phyloP scores from a whole-genome alignment of 495 filamentous ascomycete genomes.

The Daldinia caldariorum region DNA sequence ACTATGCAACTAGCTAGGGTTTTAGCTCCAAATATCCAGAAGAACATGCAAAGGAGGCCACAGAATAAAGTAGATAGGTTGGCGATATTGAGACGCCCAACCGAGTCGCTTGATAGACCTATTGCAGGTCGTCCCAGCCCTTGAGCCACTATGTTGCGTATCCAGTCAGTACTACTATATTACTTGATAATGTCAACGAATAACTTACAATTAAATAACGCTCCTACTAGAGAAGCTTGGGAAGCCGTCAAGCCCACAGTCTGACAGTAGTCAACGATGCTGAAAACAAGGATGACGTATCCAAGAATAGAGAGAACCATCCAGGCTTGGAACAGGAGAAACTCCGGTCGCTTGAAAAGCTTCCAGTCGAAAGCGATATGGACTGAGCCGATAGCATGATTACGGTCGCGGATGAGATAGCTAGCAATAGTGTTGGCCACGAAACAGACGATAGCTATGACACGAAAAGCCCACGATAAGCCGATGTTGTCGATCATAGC shows the following conservation, averaged over 20 bases:
- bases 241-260: constrained; percentile 69
- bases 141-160: constrained; percentile 49
- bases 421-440: constrained; percentile 67
- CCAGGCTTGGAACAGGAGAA: constrained; percentile 72
- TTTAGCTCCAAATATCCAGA: constrained; percentile 74
- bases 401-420: constrained; percentile 72
- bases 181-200: no score
- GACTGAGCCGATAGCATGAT: constrained; percentile 69
- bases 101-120: constrained; percentile 71
- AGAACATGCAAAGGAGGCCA: constrained; percentile 68
- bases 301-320: constrained; percentile 76
- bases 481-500: constrained; percentile 68
- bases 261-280: constrained; percentile 73
- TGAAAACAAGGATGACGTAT: constrained; percentile 77
- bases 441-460: constrained; percentile 70
- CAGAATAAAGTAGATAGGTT: constrained; percentile 66
- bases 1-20: constrained; percentile 73
- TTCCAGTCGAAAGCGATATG: constrained; percentile 70
- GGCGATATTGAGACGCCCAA: constrained; percentile 76
- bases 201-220: constrained; percentile 72
- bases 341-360: constrained; percentile 69
- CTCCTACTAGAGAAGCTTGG: constrained; percentile 76
- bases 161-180: constrained; percentile 1
- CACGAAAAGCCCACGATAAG: constrained; percentile 72
- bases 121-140: constrained; percentile 67